A percentile compares a stretch with the other conserved stretches of the same genome.
phyloP scores from a whole-genome alignment of 805 yeast genomes.

The Alloascoidea hylecoeti region DNA sequence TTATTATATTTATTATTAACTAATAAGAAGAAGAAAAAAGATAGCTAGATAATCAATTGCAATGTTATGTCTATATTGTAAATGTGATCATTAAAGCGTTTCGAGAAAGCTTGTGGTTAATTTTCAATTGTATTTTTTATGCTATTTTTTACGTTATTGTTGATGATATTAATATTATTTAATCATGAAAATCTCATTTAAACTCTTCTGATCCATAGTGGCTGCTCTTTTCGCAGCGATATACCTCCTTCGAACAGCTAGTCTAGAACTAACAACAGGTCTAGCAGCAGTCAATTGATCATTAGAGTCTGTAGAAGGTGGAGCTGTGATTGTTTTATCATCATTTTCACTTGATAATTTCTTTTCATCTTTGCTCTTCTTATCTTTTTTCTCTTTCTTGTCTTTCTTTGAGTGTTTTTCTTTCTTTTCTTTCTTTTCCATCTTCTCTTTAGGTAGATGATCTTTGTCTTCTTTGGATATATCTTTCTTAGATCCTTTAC shows the following conservation, averaged over 20 bases:
- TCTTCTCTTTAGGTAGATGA: constrained; percentile 13
- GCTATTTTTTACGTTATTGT: too few relatives aligned
- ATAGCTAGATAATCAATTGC: too few relatives aligned
- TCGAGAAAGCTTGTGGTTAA: too few relatives aligned
- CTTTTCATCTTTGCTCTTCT: constrained; percentile 15
- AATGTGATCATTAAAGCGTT: too few relatives aligned
- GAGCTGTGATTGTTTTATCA: constrained; percentile 17
- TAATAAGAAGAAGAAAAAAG: too few relatives aligned
- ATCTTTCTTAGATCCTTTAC: constrained; percentile 11
- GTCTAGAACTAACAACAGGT: constrained; percentile 32
- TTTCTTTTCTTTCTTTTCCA: constrained; percentile 13
- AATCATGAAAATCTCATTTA: constrained; percentile 89
- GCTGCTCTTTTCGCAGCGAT: constrained; percentile 87
- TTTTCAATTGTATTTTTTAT: too few relatives aligned
- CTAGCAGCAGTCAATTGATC: constrained; percentile 12
- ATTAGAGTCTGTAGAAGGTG: constrained; percentile 15
- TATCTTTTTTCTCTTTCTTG: constrained; percentile 14
- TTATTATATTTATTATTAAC: too few relatives aligned
- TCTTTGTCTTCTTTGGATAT: constrained; percentile 6
- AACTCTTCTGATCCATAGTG: constrained; percentile 75
- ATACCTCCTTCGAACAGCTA: constrained; percentile 74
- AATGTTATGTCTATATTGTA: too few relatives aligned
- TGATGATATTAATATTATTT: constrained; percentile 10
- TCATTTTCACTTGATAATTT: constrained; percentile 15
- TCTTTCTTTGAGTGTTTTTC: constrained; percentile 14